Evolutionary conservation across 2,329 filamentous ascomycete genomes (phyloP).

Genomic region (Clonostachys rosea): DNA sequence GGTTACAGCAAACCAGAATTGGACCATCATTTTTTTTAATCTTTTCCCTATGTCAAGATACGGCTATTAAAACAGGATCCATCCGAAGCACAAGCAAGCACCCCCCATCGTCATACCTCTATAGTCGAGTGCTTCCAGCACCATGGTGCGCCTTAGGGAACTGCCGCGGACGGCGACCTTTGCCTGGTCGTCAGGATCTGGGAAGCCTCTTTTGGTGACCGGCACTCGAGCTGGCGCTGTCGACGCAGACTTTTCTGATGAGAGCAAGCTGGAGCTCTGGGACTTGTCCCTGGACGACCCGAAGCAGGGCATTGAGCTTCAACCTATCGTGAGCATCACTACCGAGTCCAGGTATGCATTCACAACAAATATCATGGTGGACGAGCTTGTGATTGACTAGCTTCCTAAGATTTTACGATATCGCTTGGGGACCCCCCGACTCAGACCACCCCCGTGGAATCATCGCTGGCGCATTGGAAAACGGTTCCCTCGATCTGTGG

Average conservation of each 20-base stretch:
- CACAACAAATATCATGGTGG: too few relatives aligned
- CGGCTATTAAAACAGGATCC: neutral
- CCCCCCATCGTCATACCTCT: slow-evolving; percentile 4
- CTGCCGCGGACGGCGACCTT: slow-evolving; percentile 96
- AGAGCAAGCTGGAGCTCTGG: slow-evolving; percentile 96
- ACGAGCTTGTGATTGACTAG: too few relatives aligned
- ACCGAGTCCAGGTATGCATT: slow-evolving; percentile 77
- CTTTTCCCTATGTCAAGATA: neutral
- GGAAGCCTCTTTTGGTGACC: slow-evolving; percentile 80
- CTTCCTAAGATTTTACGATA: slow-evolving; percentile 78
- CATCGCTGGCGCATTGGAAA: slow-evolving; percentile 92
- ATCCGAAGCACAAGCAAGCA: neutral
- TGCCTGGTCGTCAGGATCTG: slow-evolving; percentile 84
- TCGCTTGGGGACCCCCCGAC: slow-evolving; percentile 85
- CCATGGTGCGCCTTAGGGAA: slow-evolving; percentile 94
- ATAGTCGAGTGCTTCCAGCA: slow-evolving; percentile 14
- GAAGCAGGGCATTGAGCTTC: slow-evolving; percentile 74
- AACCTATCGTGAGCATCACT: slow-evolving; percentile 76
- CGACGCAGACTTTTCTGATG: slow-evolving; percentile 94
- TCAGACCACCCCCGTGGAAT: slow-evolving; percentile 78
- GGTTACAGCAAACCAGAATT: slow-evolving; percentile 18
- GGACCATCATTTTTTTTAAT: slow-evolving; percentile 8
- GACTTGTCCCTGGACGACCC: slow-evolving; percentile 79
- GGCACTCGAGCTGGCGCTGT: slow-evolving; percentile 94
- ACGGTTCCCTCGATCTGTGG: slow-evolving; percentile 89